Conservation (phyloP, 352 stramenopile genomes). For the Globisporangium camurandrum region DNA sequence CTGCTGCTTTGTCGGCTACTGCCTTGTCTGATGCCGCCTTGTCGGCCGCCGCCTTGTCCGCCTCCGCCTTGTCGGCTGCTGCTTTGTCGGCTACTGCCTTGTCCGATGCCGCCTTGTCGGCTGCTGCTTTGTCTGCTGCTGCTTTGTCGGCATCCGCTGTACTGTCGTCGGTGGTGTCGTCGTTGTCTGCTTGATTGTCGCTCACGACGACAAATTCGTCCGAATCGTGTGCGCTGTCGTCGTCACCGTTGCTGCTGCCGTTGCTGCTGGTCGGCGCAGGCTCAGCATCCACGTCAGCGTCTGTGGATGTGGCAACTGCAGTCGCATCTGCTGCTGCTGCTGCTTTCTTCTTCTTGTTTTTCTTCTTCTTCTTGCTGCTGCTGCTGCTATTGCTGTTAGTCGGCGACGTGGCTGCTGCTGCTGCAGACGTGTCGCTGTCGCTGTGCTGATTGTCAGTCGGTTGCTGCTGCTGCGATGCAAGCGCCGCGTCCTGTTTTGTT, state of each 20-base stretch:
- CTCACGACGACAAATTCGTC: slow-evolving; percentile 7
- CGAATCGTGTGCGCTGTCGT: slow-evolving; percentile 9
- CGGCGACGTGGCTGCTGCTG: slow-evolving; percentile 9
- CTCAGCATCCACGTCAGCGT: background rate
- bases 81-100: slow-evolving; percentile 13
- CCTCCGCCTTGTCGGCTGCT: slow-evolving; percentile 18
- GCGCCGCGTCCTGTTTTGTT: slow-evolving; percentile 12
- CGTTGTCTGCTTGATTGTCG: no score
- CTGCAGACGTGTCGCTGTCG: slow-evolving; percentile 15
- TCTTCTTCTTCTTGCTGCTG: slow-evolving; percentile 20
- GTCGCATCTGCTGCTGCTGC: background rate
- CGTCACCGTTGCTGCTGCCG: slow-evolving; percentile 1
- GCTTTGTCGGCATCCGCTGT: no score
- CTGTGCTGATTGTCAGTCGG: slow-evolving; percentile 7
- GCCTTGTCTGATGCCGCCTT: no score
- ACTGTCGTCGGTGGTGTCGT: no score
- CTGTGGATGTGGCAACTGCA: background rate
- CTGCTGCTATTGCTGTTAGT: slow-evolving; percentile 11
- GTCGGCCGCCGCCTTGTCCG: background rate
- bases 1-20: slow-evolving; percentile 3
- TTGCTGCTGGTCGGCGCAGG: background rate
- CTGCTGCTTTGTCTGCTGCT: background rate
- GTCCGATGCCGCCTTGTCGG: slow-evolving; percentile 8
- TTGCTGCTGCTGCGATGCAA: slow-evolving; percentile 1
- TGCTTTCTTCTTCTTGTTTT: slow-evolving; percentile 19